Base-by-base conservation (phyloP, 306 rosid genomes). In the Adenanthera pavonina region DNA sequence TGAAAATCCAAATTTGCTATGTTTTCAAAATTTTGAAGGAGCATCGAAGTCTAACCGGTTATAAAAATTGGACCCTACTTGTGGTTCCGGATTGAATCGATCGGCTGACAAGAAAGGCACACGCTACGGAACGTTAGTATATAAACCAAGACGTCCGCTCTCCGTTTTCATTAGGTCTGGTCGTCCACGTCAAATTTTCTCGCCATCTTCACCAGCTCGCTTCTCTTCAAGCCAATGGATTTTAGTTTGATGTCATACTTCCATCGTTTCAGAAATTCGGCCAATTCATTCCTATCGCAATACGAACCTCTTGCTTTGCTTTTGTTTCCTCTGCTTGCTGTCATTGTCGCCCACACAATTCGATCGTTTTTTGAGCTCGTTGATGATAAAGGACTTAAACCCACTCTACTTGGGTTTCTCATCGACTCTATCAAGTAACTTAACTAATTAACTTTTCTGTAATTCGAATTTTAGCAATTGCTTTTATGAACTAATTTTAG, bases 401-500 rank as follows among this genome's bases (percentile, higher is more conserved):
- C 83, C 19, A 72, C 90, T 6, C 56, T 87, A 38, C n/a, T 87
- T 36, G 86, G 88, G 78, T 69, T 84, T 57, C 40, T 85, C 69
- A 84, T 84, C 17, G 82, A 2, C 85, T 59, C 84, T 1, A 19
- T 79, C 86, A 87, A 87, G 90, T 87, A 81, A 73, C 67, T 48
- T 3, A 9, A 68, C n/a, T 38, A 43, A 73, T 44, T 36, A n/a
- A 68, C 17, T 49, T 66, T 8, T 76, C 56, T 82, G 49, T 62
- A 41, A 25, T 49, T 11, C 13, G 3, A 25, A 25, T 6, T 44
- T 20, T 64, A 2, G 4, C 17, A 17, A 17, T 40, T 17, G 47
- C 34, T 67, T 66, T 67, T 40, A 43, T 43, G 35, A 17, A 41
- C 16, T 7, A 36, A 8, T 67, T 62, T 67, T 16, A 67, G 49